Conservation (phyloP, 139 green algal genomes). For the Coelastrella sp. region DNA sequence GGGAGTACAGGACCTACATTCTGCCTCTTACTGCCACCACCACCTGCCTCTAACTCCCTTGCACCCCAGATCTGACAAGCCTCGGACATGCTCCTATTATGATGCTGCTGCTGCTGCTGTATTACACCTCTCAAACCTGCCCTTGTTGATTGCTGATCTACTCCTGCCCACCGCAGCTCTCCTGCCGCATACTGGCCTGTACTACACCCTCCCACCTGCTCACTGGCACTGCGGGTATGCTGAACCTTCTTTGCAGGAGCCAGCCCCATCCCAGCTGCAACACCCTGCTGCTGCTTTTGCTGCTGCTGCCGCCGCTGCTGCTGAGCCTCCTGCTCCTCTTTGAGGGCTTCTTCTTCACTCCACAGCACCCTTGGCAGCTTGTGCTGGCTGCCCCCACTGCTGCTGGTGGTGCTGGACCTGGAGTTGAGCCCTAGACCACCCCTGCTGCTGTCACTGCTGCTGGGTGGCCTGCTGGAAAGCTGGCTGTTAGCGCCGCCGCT, state of each 20-base stretch:
- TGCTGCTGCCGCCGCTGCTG: slow-evolving; percentile 29
- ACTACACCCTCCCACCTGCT: background rate
- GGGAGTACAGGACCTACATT: background rate
- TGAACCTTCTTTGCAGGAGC: background rate
- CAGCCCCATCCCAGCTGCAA: background rate
- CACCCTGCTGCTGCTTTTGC: slow-evolving; percentile 22
- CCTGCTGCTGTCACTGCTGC: slow-evolving; percentile 1
- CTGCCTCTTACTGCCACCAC: background rate
- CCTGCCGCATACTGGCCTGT: background rate
- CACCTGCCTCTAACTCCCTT: background rate
- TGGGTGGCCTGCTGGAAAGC: background rate
- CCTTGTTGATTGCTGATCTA: background rate
- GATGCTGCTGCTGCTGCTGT: slow-evolving; percentile 16
- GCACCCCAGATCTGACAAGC: slow-evolving; percentile 18
- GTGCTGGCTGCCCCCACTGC: background rate
- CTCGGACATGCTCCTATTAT: slow-evolving; percentile 22
- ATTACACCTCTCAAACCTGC: background rate
- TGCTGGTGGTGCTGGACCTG: background rate
- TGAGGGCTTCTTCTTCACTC: slow-evolving; percentile 26
- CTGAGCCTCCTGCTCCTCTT: slow-evolving; percentile 25
- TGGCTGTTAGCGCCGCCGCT: background rate
- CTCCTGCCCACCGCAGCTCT: background rate
- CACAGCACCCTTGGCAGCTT: slow-evolving; percentile 35
- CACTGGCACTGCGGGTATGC: slow-evolving; percentile 24
- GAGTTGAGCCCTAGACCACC: background rate